Conservation (phyloP, 495 filamentous ascomycete genomes). For the Acidiella bohemica region DNA sequence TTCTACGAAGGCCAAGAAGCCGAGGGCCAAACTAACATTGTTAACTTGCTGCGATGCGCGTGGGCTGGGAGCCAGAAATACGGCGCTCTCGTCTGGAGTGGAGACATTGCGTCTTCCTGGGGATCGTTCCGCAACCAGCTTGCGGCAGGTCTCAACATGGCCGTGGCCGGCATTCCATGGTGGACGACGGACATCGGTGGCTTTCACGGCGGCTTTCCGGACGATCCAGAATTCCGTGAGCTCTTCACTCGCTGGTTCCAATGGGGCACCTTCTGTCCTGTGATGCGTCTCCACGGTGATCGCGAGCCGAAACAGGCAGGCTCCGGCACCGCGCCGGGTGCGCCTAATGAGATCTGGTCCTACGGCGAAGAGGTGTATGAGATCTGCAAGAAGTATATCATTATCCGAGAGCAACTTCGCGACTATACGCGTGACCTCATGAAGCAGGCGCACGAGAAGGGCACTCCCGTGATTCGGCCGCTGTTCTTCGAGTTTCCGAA, state of each 20-base stretch:
- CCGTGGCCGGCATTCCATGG: conserved; percentile 43
- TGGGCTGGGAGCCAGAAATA: conserved; percentile 48
- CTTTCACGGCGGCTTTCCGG: conserved; percentile 43
- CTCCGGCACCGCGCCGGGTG: conserved; percentile 18
- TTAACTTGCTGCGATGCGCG: conserved; percentile 45
- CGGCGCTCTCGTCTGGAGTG: conserved; percentile 46
- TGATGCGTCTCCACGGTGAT: conserved; percentile 46
- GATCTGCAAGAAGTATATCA: conserved; percentile 43
- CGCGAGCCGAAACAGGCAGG: conserved; percentile 32
- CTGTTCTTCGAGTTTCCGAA: conserved; percentile 45
- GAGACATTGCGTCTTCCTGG: conserved; percentile 46
- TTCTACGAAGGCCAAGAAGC: conserved; percentile 44
- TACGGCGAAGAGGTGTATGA: conserved; percentile 43
- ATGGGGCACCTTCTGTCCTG: conserved; percentile 47
- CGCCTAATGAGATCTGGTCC: conserved; percentile 46
- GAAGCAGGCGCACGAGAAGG: conserved; percentile 41
- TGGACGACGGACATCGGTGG: conserved; percentile 50
- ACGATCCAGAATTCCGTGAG: conserved; percentile 40
- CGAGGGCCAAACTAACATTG: conserved; percentile 37
- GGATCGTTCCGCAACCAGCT: conserved; percentile 41
- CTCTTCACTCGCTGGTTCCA: conserved; percentile 50
- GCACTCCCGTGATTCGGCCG: conserved; percentile 41
- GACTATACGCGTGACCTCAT: conserved; percentile 39
- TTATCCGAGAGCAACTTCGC: conserved; percentile 38
- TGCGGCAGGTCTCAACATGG: conserved; percentile 45